Conservation (phyloP, 108 stramenopile genomes). For the Epithemia pelagica region DNA sequence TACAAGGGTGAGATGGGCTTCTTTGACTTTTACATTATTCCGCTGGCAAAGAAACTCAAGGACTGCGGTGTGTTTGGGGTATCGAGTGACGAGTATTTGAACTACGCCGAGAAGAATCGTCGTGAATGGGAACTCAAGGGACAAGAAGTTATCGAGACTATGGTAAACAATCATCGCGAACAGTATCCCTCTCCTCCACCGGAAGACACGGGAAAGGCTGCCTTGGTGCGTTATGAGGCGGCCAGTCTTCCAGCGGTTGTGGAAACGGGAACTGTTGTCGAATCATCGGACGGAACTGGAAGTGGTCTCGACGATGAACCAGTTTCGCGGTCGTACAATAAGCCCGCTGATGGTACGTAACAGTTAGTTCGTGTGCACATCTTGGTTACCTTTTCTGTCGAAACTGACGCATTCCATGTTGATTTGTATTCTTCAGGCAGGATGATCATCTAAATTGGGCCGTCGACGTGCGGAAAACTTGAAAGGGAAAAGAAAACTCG, state of each 20-base stretch:
- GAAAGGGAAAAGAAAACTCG: too few species aligned
- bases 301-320: neutral
- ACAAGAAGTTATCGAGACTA: slow-evolving; percentile 17
- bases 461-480: too few species aligned
- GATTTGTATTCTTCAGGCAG: too few species aligned
- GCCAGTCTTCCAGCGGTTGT: neutral
- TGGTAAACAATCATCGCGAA: slow-evolving; percentile 5
- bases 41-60: slow-evolving; percentile 45
- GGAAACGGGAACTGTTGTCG: neutral
- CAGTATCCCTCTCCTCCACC: neutral
- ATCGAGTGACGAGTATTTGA: slow-evolving; percentile 32
- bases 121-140: slow-evolving; percentile 39
- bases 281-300: neutral
- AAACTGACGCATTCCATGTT: too few species aligned
- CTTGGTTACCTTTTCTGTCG: too few species aligned
- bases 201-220: neutral
- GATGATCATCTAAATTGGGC: too few species aligned
- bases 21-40: slow-evolving; percentile 48
- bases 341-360: too few species aligned
- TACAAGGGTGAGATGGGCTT: slow-evolving; percentile 50
- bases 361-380: too few species aligned
- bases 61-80: slow-evolving; percentile 46
- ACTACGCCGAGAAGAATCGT: slow-evolving; percentile 34
- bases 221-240: neutral
- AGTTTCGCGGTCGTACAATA: neutral